Base-by-base conservation (phyloP, 805 yeast genomes). In the Metschnikowia lachancei region DNA sequence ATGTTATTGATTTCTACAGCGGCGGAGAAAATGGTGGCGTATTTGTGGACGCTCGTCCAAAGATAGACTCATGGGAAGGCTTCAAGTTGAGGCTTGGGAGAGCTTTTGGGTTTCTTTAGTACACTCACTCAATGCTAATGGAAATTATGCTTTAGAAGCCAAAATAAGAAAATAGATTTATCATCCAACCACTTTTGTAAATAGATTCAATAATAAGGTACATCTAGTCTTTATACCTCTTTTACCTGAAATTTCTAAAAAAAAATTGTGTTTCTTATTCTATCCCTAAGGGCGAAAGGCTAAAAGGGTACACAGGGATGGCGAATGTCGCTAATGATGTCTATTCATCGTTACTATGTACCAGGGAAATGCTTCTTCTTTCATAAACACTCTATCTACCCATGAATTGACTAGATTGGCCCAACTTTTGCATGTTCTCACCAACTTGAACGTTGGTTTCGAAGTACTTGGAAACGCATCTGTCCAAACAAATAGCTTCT, bases 371-470 rank as follows among this genome's bases (percentile, higher is more conserved):
- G 18, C 20, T 19, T 42, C 19, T 22, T 22, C 24, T 22, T 8
- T 39, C 36, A 10, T 20, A 14, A 36, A 24, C 16, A 30, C 22
- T 30, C 36, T 64, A 61, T 67, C 74, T 67, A 45, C 76, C 76
- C 73, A 72, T 69, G 58, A 72, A 72, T 53, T 66, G 74, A 50
- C 75, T 75, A 34, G 69, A 62, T 58, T 72, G 76, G 37, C 77
- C 77, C 56, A 72, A 56, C 53, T 69, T 67, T 61, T 72, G 77
- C 76, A 72, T 72, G 58, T 72, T 67, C 70, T 91, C 97, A 59
- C 97, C 96, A 52, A 91, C 96, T 71, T 88, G 87, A 53, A 89
- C 94, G 65, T 91, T 91, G 55, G 95, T 87, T 60, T 88, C 97
- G 60, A 91, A 91, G 70, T 91, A 91, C 69, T 91, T 91, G 59